Conservation (phyloP, 352 stramenopile species). For the Phytophthora multivora region DNA sequence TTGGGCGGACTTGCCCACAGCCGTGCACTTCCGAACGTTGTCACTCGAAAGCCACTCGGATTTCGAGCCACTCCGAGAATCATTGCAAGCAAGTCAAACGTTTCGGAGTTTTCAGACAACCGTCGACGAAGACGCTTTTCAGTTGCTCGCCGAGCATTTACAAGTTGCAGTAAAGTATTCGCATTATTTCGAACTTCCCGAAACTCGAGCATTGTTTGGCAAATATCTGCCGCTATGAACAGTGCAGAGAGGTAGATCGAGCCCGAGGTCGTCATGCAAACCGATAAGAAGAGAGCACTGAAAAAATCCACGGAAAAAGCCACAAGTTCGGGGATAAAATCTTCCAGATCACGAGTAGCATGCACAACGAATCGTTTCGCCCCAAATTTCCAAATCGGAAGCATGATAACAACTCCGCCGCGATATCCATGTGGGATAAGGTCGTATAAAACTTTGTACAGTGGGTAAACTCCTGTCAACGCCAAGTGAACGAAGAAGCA, state of each 20-base stretch:
- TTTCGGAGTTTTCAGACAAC: neutral
- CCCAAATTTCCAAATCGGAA: slow-evolving; percentile 26
- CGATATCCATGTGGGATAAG: slow-evolving; percentile 9
- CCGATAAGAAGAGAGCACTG: slow-evolving; percentile 21
- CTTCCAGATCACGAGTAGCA: slow-evolving; percentile 15
- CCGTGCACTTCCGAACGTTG: neutral
- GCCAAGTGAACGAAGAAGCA: slow-evolving; percentile 11
- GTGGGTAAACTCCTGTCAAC: slow-evolving; percentile 19
- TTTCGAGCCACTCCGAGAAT: slow-evolving; percentile 16
- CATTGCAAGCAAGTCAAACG: neutral
- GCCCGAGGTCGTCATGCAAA: slow-evolving; percentile 24
- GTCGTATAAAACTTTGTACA: slow-evolving; percentile 30
- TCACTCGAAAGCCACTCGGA: slow-evolving; percentile 8
- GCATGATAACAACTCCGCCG: slow-evolving; percentile 2
- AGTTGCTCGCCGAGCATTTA: neutral
- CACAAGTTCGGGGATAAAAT: slow-evolving; percentile 23
- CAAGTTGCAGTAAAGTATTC: slow-evolving; percentile 1
- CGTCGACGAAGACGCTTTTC: slow-evolving; percentile 3
- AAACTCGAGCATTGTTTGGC: slow-evolving; percentile 16
- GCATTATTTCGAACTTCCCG: slow-evolving; percentile 20
- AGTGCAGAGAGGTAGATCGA: slow-evolving; percentile 14
- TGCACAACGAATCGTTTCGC: slow-evolving; percentile 16
- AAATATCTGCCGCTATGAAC: slow-evolving; percentile 14
- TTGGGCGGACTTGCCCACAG: slow-evolving; percentile 18
- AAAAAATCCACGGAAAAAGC: slow-evolving; percentile 30